Evolutionary conservation across 2,329 filamentous ascomycete genomes (phyloP).

Genomic region (Exophiala sideris): DNA sequence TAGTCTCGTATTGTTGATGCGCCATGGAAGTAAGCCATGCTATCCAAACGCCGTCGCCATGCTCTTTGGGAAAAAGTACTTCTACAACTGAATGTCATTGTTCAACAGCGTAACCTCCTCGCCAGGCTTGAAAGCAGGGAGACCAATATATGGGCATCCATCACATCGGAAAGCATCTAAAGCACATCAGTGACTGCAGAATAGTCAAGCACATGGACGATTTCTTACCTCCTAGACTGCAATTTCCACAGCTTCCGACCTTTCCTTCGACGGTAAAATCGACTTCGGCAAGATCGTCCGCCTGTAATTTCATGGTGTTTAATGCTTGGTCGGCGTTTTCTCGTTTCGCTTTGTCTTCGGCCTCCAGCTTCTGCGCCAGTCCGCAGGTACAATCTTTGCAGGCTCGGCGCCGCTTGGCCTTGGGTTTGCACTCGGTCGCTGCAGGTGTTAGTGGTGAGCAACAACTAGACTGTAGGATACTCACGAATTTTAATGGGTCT

Average conservation of each 20-base stretch:
- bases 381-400: slow-evolving; percentile 99
- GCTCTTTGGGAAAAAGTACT: background rate
- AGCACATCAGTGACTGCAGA: slow-evolving; percentile 54
- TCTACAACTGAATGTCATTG: slow-evolving; percentile 70
- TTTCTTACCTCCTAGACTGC: slow-evolving; percentile 64
- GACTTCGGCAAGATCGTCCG: slow-evolving; percentile 79
- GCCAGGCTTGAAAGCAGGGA: slow-evolving; percentile 94
- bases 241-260: slow-evolving; percentile 91
- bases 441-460: slow-evolving; percentile 29
- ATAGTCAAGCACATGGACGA: slow-evolving; percentile 65
- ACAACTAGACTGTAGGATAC: slow-evolving; percentile 1
- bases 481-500: slow-evolving; percentile 57
- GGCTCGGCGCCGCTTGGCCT: slow-evolving; percentile 81
- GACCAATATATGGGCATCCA: slow-evolving; percentile 77
- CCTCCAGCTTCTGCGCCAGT: slow-evolving; percentile 76
- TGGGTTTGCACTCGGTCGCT: slow-evolving; percentile 84
- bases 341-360: slow-evolving; percentile 73
- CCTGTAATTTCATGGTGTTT: slow-evolving; percentile 60
- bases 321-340: slow-evolving; percentile 58
- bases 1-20: background rate
- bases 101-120: slow-evolving; percentile 89
- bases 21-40: background rate
- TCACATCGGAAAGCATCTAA: slow-evolving; percentile 49
- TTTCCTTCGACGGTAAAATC: slow-evolving; percentile 99
- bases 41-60: slow-evolving; percentile 19